Base-by-base conservation (phyloP, 441 rosid species). In the Mallotus repandus region DNA sequence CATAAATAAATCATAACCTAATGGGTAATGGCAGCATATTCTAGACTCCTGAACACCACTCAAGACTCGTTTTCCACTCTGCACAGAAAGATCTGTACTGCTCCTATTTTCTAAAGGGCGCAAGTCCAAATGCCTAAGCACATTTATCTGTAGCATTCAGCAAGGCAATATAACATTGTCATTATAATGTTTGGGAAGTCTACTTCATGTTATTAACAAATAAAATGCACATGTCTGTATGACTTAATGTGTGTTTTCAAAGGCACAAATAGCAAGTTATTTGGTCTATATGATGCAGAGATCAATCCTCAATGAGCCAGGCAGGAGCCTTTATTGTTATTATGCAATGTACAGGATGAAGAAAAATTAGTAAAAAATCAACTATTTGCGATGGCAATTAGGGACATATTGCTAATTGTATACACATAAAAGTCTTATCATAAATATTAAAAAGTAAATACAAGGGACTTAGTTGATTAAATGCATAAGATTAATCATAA, bases 21-120 rank as follows among this genome's bases (percentile, higher is more conserved):
- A 66, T 32, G 58, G 66, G 11, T 10, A 45, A 66, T 32, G 58
- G 66, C 22, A 58, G 25, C 41, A 58, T 21, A 66, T 66, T 58
- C 57, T n/a, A 11, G 32, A 21, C 55, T n/a, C 18, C 21, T 11
- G 43, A 11, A 45, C 4, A 18, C 12, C 67, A 19, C 11, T 19
- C 4, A 19, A 3, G 22, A 21, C 7, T 22, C 35, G 12, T 46
- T 46, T 46, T 45, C 53, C 32, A 45, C 53, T 64, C 68, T 64
- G 35, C 35, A 12, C 54, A 45, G 9, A 18, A n/a, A 15, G 15
- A 63, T 15, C 19, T n/a, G 6, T n/a, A 64, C 9, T 19, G 35
- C 54, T 45, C 65, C 8, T 61, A 35, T 15, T 61, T 61, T 15
- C 65, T 32, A 16, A 35, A 61, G 7, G 48, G 65, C 6, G 35